phyloP scores from a whole-genome alignment of 2,329 filamentous ascomycete species.

The Byssothecium circinans region DNA sequence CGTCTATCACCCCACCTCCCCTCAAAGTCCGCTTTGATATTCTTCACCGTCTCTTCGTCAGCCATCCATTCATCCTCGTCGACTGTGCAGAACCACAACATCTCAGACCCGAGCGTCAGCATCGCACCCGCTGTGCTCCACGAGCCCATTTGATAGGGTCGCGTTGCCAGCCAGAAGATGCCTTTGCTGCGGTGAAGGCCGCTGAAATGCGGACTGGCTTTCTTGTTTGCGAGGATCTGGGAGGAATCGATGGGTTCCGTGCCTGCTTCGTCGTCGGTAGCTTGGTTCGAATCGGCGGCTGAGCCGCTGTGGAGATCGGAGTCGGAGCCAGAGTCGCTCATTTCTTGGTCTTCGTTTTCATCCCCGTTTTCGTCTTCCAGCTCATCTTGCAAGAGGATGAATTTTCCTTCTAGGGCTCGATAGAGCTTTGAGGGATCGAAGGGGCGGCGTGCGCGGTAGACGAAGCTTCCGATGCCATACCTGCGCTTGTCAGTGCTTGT shows the following conservation, averaged over 20 bases:
- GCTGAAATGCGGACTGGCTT: slow-evolving; percentile 54
- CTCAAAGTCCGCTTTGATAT: slow-evolving; percentile 55
- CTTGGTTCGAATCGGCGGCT: slow-evolving; percentile 13
- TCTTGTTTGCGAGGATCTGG: slow-evolving; percentile 56
- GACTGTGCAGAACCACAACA: slow-evolving; percentile 61
- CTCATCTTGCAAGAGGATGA: slow-evolving; percentile 47
- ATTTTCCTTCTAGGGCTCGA: slow-evolving; percentile 47
- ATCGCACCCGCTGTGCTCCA: slow-evolving; percentile 68
- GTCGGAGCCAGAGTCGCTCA: slow-evolving; percentile 10
- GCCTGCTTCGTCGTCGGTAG: slow-evolving; percentile 34
- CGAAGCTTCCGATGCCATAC: slow-evolving; percentile 71
- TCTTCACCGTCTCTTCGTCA: slow-evolving; percentile 50
- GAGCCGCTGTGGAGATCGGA: slow-evolving; percentile 12
- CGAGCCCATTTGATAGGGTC: slow-evolving; percentile 58
- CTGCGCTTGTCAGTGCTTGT: slow-evolving; percentile 24
- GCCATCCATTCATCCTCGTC: slow-evolving; percentile 55
- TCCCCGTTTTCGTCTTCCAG: slow-evolving; percentile 37
- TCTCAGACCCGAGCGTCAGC: slow-evolving; percentile 62
- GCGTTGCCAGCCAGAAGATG: slow-evolving; percentile 60
- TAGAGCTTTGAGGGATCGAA: slow-evolving; percentile 48
- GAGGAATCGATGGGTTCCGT: slow-evolving; percentile 33
- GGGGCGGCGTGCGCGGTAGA: slow-evolving; percentile 62
- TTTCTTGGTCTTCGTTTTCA: slow-evolving; percentile 28
- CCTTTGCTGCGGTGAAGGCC: slow-evolving; percentile 69
- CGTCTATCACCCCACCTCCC: slow-evolving; percentile 67